Conservation (phyloP, 768 basidiomycete genomes). For the Rossbeevera mucosa region DNA sequence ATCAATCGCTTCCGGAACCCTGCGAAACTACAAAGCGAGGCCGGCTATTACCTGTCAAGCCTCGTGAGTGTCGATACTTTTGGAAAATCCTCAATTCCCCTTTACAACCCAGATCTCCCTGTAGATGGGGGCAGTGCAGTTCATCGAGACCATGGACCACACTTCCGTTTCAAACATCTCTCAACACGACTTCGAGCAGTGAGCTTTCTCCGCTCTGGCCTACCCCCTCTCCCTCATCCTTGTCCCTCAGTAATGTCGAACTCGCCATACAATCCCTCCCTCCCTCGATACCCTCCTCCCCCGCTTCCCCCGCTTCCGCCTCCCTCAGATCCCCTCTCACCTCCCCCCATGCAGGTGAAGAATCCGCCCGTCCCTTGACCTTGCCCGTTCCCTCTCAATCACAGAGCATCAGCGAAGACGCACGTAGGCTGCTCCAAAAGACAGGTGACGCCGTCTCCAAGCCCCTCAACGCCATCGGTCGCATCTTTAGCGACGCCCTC, state of each 20-base stretch:
- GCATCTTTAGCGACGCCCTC: constrained; percentile 82
- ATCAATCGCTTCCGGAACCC: constrained; percentile 94
- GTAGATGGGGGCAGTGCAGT: constrained; percentile 94
- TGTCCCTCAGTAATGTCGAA: constrained; percentile 50
- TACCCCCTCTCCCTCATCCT: constrained; percentile 5
- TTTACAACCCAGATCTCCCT: constrained; percentile 4
- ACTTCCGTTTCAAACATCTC: constrained; percentile 91
- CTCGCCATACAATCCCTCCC: constrained; percentile 48
- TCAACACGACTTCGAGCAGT: constrained; percentile 89
- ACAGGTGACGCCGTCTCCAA: constrained; percentile 90
- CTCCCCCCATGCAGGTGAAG: constrained; percentile 73
- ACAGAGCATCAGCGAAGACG: constrained; percentile 53
- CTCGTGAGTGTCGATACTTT: constrained; percentile 49
- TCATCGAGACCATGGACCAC: constrained; percentile 98
- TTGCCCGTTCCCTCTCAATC: constrained; percentile 44
- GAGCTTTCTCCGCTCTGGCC: constrained; percentile 12
- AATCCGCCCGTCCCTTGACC: constrained; percentile 78
- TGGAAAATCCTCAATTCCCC: not conserved
- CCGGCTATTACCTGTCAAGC: constrained; percentile 95
- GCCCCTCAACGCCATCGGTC: constrained; percentile 82
- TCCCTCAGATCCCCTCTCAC: constrained; percentile 30
- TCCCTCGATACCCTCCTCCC: constrained; percentile 27
- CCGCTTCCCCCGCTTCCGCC: constrained; percentile 33
- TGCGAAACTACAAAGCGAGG: constrained; percentile 85
- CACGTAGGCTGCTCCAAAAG: constrained; percentile 77